A percentile compares a stretch with the other conserved stretches of the same genome.
Conservation (phyloP, 2,329 filamentous ascomycete species). For the Calycina herbarum region DNA sequence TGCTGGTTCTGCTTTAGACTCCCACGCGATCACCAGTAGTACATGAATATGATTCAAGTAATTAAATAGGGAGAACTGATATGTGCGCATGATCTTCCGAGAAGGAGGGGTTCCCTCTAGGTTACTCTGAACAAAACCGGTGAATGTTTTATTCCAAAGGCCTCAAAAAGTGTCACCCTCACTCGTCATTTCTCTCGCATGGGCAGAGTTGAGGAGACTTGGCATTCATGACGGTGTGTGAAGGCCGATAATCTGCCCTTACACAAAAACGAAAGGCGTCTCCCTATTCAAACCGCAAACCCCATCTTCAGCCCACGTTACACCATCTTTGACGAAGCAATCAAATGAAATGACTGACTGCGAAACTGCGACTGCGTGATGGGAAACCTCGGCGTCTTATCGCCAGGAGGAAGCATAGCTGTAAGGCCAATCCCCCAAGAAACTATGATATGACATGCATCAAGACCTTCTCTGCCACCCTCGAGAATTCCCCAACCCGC, state of each 20-base stretch:
- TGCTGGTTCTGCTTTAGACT: neutral
- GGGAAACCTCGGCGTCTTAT: slow-evolving; percentile 73
- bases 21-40: neutral
- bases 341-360: slow-evolving; percentile 34
- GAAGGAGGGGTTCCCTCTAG: neutral
- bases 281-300: neutral
- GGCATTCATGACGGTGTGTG: slow-evolving; percentile 1
- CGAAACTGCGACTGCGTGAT: slow-evolving; percentile 46
- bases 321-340: slow-evolving; percentile 19
- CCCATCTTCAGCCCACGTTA: slow-evolving; percentile 13
- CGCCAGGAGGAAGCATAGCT: slow-evolving; percentile 74
- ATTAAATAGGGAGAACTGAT: neutral
- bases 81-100: neutral
- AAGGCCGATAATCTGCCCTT: neutral
- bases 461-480: neutral
- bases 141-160: neutral
- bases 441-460: neutral
- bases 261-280: slow-evolving; percentile 10
- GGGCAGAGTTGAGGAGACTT: neutral
- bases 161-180: neutral
- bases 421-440: slow-evolving; percentile 48
- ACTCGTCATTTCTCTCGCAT: neutral
- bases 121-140: neutral
- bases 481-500: neutral
- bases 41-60: neutral